Percentiles rank a stretch among this genome's conserved stretches.
Conservation (phyloP, 257 asterid species). For the Leonotis leonurus region DNA sequence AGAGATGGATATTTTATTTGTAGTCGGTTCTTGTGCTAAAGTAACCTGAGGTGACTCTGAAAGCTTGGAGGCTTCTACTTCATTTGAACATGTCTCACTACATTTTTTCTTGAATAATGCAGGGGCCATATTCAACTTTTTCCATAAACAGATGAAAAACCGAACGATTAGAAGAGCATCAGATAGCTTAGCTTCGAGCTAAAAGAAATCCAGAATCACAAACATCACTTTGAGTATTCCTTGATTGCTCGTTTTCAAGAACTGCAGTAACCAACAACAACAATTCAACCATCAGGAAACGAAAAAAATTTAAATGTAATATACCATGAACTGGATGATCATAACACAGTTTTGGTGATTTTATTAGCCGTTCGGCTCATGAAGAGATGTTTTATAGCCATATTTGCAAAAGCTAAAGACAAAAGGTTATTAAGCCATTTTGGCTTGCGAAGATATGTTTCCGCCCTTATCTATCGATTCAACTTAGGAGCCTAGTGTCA, state of each 20-base stretch:
- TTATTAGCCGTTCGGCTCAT: background rate
- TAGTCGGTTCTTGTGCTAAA: constrained; percentile 34
- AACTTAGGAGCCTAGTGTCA: background rate
- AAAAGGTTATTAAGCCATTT: background rate
- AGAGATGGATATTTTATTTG: constrained; percentile 23
- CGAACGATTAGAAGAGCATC: background rate
- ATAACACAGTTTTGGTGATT: background rate
- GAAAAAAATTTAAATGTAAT: background rate
- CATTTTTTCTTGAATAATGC: constrained; percentile 48
- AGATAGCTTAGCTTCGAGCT: constrained; percentile 3
- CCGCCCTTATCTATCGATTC: background rate
- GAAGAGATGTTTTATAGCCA: background rate
- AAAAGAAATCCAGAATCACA: background rate
- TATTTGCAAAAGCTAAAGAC: background rate
- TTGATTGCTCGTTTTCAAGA: constrained; percentile 4
- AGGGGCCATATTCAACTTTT: constrained; percentile 37
- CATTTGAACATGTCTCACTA: constrained; percentile 26
- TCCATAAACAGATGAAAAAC: constrained; percentile 28
- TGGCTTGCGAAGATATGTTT: background rate
- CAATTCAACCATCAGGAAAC: constrained; percentile 18
- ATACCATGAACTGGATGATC: background rate
- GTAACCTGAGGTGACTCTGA: constrained; percentile 48
- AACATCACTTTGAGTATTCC: background rate
- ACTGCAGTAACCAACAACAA: background rate
- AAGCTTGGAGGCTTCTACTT: constrained; percentile 37